These are phyloP conservation scores for Neurospora africana DNA, from an alignment of 495 filamentous ascomycete species.

Conservation along the genomic window DNA sequence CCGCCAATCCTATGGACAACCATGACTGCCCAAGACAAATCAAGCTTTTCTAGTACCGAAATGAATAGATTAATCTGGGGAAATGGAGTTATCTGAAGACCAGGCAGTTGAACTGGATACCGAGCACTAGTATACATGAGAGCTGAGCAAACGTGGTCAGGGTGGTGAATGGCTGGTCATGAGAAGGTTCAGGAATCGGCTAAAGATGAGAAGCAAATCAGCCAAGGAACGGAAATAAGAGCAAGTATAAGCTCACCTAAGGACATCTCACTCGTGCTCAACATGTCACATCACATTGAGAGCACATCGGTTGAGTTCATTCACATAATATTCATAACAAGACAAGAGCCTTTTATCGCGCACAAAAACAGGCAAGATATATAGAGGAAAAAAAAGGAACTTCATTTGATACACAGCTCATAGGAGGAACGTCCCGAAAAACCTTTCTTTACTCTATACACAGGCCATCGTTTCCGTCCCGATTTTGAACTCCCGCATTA, in stretches of 20 bases:
- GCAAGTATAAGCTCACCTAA: neutral
- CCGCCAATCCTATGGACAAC: neutral
- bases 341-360: neutral
- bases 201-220: neutral
- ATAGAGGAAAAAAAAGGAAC: neutral
- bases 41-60: neutral
- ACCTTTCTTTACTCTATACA: conserved; percentile 28
- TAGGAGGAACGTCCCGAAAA: conserved; percentile 23
- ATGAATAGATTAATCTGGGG: neutral
- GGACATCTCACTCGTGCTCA: neutral
- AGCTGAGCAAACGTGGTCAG: neutral
- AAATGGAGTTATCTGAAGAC: neutral
- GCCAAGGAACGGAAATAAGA: neutral
- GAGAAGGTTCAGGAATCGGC: neutral
- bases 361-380: neutral
- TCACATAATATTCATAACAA: neutral
- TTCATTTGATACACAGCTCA: conserved; percentile 33
- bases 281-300: neutral
- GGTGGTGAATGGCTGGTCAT: neutral
- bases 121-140: neutral
- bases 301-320: neutral
- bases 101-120: neutral
- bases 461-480: conserved; percentile 23
- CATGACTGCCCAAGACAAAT: neutral
- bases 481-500: conserved; percentile 43